Base-by-base conservation (phyloP, 2,329 filamentous ascomycete genomes). In the Shiraia sp. region DNA sequence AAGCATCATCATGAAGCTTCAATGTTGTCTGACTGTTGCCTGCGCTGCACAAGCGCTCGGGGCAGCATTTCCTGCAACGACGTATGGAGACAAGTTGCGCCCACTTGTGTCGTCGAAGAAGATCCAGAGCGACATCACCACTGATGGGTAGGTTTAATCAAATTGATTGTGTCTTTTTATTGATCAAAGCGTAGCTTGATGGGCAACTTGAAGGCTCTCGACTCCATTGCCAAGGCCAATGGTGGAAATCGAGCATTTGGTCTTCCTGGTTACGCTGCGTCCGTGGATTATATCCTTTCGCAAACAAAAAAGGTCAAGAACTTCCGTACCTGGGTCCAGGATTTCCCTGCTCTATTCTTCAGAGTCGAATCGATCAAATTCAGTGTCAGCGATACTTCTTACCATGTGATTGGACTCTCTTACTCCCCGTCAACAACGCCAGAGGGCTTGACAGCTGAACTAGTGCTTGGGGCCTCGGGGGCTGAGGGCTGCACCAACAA, bases 191-290 rank as follows among this genome's bases (percentile, higher is more conserved):
- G n/a, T 27, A 81, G 80, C 15, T 68, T 84, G 14, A 72, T 77
- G 61, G 70, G 72, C 40, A 79, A 79, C 32, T 74, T 84, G n/a
- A 70, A 73, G 55, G 72, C 75, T 42, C 69, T 84, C 5, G 72
- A 83, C 57, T 65, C 73, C 30, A 83, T 83, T 39, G 80, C 74
- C 10, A 66, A 65, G 22, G 70, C 74, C 36, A 78, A 84, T 53
- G 79, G 78, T 27, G 80, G 80, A 12, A 83, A 82, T 62, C 74
- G 81, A 36, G 81, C 81, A 4, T 83, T 81, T 43, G 81, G 81
- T 10, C 68, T 78, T 8, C 78, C 79, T 1, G 81, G 81, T 10
- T 84, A 77, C 70, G 73, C 75, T 36, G 80, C 79, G 2, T 83
- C 80, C 0, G 64, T 79, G 13, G 78, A 84, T 52, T 83, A 78